phyloP scores from a whole-genome alignment of 352 stramenopile genomes.

The Phytophthora pini region DNA sequence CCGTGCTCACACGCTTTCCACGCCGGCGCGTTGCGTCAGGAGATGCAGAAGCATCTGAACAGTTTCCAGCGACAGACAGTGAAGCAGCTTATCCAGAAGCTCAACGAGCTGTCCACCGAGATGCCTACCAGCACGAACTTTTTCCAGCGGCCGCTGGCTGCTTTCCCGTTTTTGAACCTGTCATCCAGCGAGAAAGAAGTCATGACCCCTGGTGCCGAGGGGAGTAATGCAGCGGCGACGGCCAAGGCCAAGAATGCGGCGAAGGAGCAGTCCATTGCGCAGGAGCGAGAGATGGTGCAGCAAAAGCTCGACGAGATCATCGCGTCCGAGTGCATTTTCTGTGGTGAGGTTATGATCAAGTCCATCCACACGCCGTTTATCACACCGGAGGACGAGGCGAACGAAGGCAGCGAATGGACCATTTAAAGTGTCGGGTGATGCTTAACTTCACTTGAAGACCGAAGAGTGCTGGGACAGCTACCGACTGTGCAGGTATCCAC shows the following conservation, averaged over 20 bases:
- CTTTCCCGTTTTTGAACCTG: conserved; percentile 73
- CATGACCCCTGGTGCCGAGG: conserved; percentile 56
- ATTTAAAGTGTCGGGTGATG: conserved; percentile 56
- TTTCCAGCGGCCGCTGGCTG: conserved; percentile 72
- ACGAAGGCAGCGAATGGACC: conserved; percentile 83
- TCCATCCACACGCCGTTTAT: conserved; percentile 94
- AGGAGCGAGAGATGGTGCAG: conserved; percentile 92
- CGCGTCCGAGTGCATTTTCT: conserved; percentile 95
- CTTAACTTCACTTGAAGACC: conserved; percentile 7
- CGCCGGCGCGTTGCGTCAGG: conserved; percentile 85
- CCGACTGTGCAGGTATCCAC: conserved; percentile 8
- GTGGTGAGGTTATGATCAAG: conserved; percentile 96
- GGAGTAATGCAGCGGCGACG: conserved; percentile 45
- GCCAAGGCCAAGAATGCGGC: conserved; percentile 65
- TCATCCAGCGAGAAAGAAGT: conserved; percentile 75
- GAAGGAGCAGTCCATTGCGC: conserved; percentile 81
- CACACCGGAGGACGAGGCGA: conserved; percentile 83
- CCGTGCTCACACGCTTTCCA: conserved; percentile 95
- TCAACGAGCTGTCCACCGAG: conserved; percentile 86
- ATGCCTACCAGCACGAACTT: conserved; percentile 76
- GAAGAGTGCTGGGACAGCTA: background rate
- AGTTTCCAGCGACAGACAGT: conserved; percentile 91
- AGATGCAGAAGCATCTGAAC: conserved; percentile 91
- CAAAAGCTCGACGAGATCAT: conserved; percentile 95
- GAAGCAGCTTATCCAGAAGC: conserved; percentile 90